Base-by-base conservation (phyloP, 2,329 filamentous ascomycete species). In the Penicillium expansum region DNA sequence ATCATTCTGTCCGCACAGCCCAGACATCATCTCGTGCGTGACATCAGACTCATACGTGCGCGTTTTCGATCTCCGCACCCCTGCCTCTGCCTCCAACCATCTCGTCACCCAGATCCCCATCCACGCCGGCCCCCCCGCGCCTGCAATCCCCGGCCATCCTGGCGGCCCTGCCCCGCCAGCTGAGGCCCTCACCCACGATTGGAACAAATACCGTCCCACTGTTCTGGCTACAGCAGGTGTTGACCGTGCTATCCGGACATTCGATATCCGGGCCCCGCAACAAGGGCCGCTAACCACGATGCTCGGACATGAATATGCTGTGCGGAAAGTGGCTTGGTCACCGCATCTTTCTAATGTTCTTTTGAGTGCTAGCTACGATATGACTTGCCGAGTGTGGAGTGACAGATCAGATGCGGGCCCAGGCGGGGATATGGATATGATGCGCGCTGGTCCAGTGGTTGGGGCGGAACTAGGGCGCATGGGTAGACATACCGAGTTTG, bases 201-300 rank as follows among this genome's bases (percentile, higher is more conserved):
- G 94, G 94, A 99, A 99, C 79, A 99, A 99, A 76, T 99, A 99
- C 77, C 85, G 89, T 38, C 86, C 92, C 63, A 88, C 86, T 0
- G 81, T 97, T 27, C 79, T 99, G 53, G 94, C 94, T 0, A 91
- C 91, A 0, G 94, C 86, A 1, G 93, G 94, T 53, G 94, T 97
- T 4, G 94, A 99, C 74, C 84, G 90, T 52, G 78, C 88, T 18
- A 87, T 99, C 59, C 86, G 94, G 47, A 94, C 90, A 0, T 97
- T 97, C 69, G 94, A 99, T 73, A 87, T 97, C 44, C 83, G 94
- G 42, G 88, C 86, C 67, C 89, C 91, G 0, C 77, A 81, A 5
- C 85, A 82, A 5, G 91, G 91, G 0, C 91, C 93, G 0, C 71
- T 91, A 10, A 82, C 88, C 7, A 76, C 92, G 4, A 82, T 99